A percentile compares a stretch with the other conserved stretches of the same genome.
These are phyloP conservation scores for Phytophthora gonapodyides DNA, from an alignment of 352 stramenopile genomes.

Conservation along the genomic window DNA sequence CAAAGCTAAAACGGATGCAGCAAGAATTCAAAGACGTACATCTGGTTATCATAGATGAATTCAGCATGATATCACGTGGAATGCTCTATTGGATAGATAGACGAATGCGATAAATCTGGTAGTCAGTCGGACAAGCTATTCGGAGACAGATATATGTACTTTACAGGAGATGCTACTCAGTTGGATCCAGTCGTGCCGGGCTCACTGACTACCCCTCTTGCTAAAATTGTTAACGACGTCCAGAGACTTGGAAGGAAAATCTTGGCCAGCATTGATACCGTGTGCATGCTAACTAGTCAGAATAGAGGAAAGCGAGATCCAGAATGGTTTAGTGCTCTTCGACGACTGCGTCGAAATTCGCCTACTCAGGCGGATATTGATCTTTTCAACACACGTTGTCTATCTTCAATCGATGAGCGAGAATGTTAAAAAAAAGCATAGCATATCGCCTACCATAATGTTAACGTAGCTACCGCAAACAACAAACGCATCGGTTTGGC, in stretches of 20 bases:
- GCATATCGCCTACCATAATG: background rate
- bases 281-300: background rate
- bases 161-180: background rate
- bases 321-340: constrained; percentile 1
- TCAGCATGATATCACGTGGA: background rate
- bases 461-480: background rate
- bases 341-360: background rate
- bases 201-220: background rate
- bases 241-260: background rate
- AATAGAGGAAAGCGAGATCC: background rate
- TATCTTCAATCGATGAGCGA: background rate
- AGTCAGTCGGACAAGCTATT: constrained; percentile 1
- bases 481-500: background rate
- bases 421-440: background rate
- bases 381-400: background rate
- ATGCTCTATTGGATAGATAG: constrained; percentile 3
- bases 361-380: constrained; percentile 2
- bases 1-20: too few species aligned
- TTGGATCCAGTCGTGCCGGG: background rate
- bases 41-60: too few species aligned
- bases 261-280: background rate
- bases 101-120: background rate
- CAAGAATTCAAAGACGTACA: too few species aligned
- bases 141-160: background rate
- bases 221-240: too few species aligned